These are phyloP conservation scores for Aspergillus alliaceus DNA, from an alignment of 2,329 filamentous ascomycete species.

Conservation along the genomic window DNA sequence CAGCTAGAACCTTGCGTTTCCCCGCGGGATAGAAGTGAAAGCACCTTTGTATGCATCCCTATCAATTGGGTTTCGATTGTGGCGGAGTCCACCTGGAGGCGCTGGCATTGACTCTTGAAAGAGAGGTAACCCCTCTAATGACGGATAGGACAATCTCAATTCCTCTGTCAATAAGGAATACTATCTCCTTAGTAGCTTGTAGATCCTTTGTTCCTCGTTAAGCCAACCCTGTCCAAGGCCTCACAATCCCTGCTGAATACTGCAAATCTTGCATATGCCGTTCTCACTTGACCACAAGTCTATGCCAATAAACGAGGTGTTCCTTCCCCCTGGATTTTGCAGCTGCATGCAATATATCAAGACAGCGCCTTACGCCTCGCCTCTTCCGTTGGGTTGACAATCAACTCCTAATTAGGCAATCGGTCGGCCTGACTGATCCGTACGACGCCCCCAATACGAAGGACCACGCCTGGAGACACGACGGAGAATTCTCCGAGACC, in stretches of 20 bases:
- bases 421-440: conserved; percentile 2
- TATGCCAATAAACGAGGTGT: conserved; percentile 7
- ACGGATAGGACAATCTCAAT: not conserved
- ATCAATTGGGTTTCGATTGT: conserved; percentile 1
- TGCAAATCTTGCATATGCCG: conserved; percentile 2
- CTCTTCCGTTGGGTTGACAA: not conserved
- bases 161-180: not conserved
- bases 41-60: not conserved
- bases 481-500: not conserved
- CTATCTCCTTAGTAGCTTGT: not conserved
- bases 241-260: conserved; percentile 4
- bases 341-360: conserved; percentile 18
- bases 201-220: not conserved
- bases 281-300: conserved; percentile 15
- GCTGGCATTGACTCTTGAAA: not conserved
- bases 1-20: not conserved
- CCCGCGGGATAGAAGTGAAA: not conserved
- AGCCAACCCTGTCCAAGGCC: conserved; percentile 1
- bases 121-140: not conserved
- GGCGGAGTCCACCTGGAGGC: not conserved
- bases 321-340: conserved; percentile 8
- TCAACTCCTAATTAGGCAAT: not conserved
- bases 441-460: conserved; percentile 1
- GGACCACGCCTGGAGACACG: not conserved
- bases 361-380: not conserved